Evolutionary conservation across 768 basidiomycete genomes (phyloP), one percentile per base, ranked within the genome.

Genomic region (Cyathus striatus): DNA sequence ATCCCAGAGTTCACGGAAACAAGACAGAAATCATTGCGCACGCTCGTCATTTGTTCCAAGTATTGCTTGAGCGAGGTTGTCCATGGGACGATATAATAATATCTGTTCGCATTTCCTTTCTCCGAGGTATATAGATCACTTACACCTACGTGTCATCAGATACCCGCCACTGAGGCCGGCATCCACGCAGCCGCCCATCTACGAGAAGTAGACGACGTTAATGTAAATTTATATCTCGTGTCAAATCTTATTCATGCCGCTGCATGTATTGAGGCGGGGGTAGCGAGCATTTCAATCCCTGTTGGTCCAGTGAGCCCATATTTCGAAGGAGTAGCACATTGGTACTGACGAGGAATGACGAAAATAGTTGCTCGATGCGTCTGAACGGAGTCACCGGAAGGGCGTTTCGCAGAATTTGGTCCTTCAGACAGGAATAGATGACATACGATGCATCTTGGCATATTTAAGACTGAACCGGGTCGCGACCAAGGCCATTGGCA

Each of bases 81-180:
- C 46, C 50, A 9, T 60, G 59, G 36, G 58, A 64, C 47, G 61
- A 66, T 24, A 57, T 83, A 41, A 50, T 81, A 25, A 55, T 82
- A 38, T 74, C 72, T 45, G 81, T 83, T 49, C 49, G 73, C 59
- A 45, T 36, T 39, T 46, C 21, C 21, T 40, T 7, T 38, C n/a
- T n/a, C n/a, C n/a, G n/a, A n/a, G n/a, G n/a, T n/a, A n/a, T n/a
- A n/a, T n/a, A n/a, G n/a, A n/a, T n/a, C n/a, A n/a, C n/a, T n/a
- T n/a, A n/a, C n/a, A n/a, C n/a, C n/a, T n/a, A n/a, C n/a, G n/a
- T n/a, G n/a, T n/a, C 37, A 38, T 25, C 36, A 82, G 80, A 69
- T 83, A 27, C 77, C 80, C 23, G 79, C 80, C 4, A 82, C 80
- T 1, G 67, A 73, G 25, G 62, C 62, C 22, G 82, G 81, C 13